These are phyloP conservation scores for Misopates orontium DNA, from an alignment of 257 asterid genomes.

Conservation along the genomic window DNA sequence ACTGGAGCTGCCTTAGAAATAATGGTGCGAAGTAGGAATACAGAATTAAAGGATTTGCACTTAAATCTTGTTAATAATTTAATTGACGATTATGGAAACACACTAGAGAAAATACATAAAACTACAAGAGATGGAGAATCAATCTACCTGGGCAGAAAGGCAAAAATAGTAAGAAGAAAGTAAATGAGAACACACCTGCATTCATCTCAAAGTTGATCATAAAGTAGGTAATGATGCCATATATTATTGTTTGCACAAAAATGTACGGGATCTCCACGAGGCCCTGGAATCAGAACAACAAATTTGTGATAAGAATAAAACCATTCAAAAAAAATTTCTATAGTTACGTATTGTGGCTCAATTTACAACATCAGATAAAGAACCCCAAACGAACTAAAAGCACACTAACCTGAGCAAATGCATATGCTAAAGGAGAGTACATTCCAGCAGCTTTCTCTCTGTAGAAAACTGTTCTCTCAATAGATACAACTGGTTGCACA, in stretches of 20 bases:
- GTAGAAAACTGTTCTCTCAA: constrained; percentile 89
- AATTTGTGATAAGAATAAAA: background rate
- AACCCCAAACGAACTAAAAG: constrained; percentile 7
- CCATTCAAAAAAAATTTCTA: background rate
- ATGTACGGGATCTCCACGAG: constrained; percentile 81
- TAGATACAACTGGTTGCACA: constrained; percentile 79
- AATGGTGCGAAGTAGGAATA: too few species aligned
- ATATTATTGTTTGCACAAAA: constrained; percentile 60
- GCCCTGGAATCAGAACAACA: constrained; percentile 48
- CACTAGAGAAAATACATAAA: background rate
- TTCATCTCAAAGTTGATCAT: constrained; percentile 83
- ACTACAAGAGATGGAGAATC: background rate
- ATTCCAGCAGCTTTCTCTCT: constrained; percentile 92
- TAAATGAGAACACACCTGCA: constrained; percentile 43
- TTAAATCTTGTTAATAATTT: too few species aligned
- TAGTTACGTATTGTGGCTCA: background rate
- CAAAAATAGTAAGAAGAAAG: background rate
- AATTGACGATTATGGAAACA: background rate
- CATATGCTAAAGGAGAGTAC: constrained; percentile 77
- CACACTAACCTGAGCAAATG: constrained; percentile 71
- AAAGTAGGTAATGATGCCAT: constrained; percentile 75
- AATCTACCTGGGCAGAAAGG: too few species aligned
- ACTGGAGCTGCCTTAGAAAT: too few species aligned
- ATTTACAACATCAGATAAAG: background rate
- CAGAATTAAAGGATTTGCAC: too few species aligned